Evolutionary conservation across 2,329 filamentous ascomycete species (phyloP).

Genomic region (Colletotrichum costaricense): DNA sequence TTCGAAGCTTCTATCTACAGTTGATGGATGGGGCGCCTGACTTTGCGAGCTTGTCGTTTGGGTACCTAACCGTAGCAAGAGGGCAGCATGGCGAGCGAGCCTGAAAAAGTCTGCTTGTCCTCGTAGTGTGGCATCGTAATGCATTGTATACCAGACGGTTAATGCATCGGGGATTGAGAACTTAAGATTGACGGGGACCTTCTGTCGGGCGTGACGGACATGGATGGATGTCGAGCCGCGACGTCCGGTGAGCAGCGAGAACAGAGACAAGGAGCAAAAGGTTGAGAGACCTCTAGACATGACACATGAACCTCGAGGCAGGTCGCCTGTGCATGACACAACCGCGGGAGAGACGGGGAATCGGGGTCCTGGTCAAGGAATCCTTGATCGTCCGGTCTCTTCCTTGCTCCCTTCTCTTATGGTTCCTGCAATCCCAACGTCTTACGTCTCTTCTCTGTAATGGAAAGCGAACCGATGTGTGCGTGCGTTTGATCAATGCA

Average conservation of each 20-base stretch:
- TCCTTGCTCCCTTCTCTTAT: slow-evolving; percentile 5
- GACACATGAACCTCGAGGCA: slow-evolving; percentile 26
- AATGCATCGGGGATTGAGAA: slow-evolving; percentile 10
- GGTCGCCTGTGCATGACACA: slow-evolving; percentile 24
- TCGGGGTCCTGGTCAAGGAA: slow-evolving; percentile 4
- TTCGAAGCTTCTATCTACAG: not conserved
- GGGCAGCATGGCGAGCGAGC: not conserved
- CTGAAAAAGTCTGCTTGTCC: not conserved
- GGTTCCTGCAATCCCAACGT: slow-evolving; percentile 30
- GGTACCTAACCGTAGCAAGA: not conserved
- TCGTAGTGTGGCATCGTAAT: not conserved
- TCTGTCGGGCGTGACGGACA: not conserved
- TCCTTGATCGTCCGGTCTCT: slow-evolving; percentile 31
- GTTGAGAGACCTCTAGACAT: slow-evolving; percentile 19
- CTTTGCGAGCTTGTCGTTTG: not conserved
- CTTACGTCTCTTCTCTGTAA: slow-evolving; percentile 24
- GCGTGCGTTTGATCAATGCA: slow-evolving; percentile 20
- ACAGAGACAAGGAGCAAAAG: not conserved
- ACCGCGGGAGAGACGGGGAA: not conserved
- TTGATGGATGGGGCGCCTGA: not conserved
- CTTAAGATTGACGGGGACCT: not conserved
- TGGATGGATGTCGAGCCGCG: not conserved
- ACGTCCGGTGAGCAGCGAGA: not conserved
- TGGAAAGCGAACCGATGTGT: slow-evolving; percentile 23
- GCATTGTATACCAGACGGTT: slow-evolving; percentile 1